These are phyloP conservation scores for Eucalyptus pauciflora DNA, from an alignment of 345 rosid genomes.

Conservation along the genomic window DNA sequence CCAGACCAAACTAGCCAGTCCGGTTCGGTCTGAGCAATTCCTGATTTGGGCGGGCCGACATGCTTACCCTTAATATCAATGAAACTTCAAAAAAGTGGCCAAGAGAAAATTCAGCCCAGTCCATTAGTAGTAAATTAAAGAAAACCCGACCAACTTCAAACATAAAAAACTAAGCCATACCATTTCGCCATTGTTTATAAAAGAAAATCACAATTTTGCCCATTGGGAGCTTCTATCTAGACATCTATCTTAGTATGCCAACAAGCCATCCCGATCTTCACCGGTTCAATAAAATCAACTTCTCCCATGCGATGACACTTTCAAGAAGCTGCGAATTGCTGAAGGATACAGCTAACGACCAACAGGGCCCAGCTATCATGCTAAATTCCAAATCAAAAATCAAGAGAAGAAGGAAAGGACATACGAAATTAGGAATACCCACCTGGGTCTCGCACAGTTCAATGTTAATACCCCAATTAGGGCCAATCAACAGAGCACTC, in stretches of 20 bases:
- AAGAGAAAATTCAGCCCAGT: background rate
- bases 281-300: background rate
- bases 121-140: background rate
- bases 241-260: background rate
- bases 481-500: slow-evolving; percentile 13
- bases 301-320: background rate
- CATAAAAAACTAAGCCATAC: background rate
- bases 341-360: background rate
- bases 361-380: background rate
- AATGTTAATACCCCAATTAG: no score
- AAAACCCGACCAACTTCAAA: background rate
- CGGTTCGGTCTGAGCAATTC: fast-evolving
- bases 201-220: background rate
- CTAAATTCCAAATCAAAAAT: background rate
- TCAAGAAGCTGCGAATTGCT: background rate
- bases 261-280: background rate
- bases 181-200: background rate
- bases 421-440: background rate
- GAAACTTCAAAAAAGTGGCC: background rate
- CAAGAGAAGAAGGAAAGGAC: background rate
- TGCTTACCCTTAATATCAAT: no score
- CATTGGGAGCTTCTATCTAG: background rate
- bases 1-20: fast-evolving
- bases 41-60: fast-evolving
- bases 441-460: slow-evolving; percentile 74